These are phyloP conservation scores for Chytriomyces confervae DNA, from an alignment of 192 early-diverging fungal species.

Conservation along the genomic window DNA sequence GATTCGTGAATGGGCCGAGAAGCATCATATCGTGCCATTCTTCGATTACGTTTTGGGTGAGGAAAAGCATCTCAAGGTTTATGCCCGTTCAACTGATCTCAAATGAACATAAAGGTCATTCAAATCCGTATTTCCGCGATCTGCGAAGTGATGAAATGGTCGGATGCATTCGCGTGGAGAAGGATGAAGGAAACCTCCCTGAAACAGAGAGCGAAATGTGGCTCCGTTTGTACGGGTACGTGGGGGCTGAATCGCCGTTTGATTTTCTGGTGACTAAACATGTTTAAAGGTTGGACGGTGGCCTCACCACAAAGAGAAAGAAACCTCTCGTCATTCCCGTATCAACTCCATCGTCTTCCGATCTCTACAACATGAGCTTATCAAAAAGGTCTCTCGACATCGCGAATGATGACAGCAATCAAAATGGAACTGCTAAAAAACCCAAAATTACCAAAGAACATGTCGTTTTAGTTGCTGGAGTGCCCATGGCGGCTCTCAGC, in stretches of 20 bases:
- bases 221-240: slow-evolving; percentile 24
- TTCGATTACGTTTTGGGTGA: slow-evolving; percentile 12
- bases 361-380: neutral
- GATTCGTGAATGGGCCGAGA: slow-evolving; percentile 27
- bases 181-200: slow-evolving; percentile 8
- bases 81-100: neutral
- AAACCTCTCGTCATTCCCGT: slow-evolving; percentile 2
- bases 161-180: neutral
- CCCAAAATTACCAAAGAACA: neutral
- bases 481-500: neutral
- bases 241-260: neutral
- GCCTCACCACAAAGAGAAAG: slow-evolving; percentile 3
- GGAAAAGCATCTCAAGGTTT: neutral
- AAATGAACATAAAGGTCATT: neutral
- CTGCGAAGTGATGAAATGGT: slow-evolving; percentile 6
- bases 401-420: neutral
- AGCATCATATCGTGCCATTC: slow-evolving; percentile 29
- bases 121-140: slow-evolving; percentile 10
- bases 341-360: slow-evolving; percentile 2
- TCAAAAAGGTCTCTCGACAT: neutral
- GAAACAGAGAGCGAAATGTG: slow-evolving; percentile 26
- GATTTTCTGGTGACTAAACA: neutral
- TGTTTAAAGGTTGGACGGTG: slow-evolving; percentile 13
- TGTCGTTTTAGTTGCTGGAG: slow-evolving; percentile 13
- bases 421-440: neutral